Conservation (phyloP, 2,329 filamentous ascomycete species). For the Plenodomus tracheiphilus region DNA sequence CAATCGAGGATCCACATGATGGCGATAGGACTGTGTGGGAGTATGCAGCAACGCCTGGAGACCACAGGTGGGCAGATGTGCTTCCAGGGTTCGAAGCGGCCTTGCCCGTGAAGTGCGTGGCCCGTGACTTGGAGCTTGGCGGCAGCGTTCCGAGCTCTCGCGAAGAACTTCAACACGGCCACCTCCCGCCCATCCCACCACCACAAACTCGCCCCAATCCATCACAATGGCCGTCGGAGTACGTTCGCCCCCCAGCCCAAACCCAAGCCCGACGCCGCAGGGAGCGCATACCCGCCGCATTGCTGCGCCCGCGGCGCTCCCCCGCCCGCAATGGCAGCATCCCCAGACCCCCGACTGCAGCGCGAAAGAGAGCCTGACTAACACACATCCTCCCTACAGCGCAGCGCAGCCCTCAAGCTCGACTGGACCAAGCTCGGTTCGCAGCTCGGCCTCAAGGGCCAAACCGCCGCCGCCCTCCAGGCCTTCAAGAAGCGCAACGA, state of each 20-base stretch:
- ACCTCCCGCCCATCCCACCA: conserved; percentile 50
- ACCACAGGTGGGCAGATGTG: no score
- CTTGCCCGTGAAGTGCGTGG: conserved; percentile 1
- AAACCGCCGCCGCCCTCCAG: conserved; percentile 87
- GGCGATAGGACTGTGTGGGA: conserved; percentile 4
- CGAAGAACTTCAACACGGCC: conserved; percentile 46
- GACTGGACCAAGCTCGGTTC: conserved; percentile 96
- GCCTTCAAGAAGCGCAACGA: conserved; percentile 99
- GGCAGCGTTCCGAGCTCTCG: conserved; percentile 19
- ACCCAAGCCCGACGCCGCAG: conserved; percentile 11
- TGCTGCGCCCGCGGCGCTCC: conserved; percentile 33
- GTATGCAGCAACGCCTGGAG: conserved; percentile 10
- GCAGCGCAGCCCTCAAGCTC: conserved; percentile 98
- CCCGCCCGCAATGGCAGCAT: conserved; percentile 32
- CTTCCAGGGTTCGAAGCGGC: no score
- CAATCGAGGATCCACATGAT: conserved; percentile 92
- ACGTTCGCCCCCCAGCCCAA: conserved; percentile 31
- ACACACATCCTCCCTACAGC: conserved; percentile 58
- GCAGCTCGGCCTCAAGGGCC: conserved; percentile 94
- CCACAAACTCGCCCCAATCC: conserved; percentile 41
- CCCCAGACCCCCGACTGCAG: conserved; percentile 5
- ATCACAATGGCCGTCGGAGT: conserved; percentile 52
- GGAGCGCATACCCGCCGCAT: conserved; percentile 34
- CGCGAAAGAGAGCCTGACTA: conserved; percentile 32
- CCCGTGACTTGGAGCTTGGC: conserved; percentile 7